Conservation (phyloP, 176 grass and related monocot genomes). For the Musa schizocarpa region DNA sequence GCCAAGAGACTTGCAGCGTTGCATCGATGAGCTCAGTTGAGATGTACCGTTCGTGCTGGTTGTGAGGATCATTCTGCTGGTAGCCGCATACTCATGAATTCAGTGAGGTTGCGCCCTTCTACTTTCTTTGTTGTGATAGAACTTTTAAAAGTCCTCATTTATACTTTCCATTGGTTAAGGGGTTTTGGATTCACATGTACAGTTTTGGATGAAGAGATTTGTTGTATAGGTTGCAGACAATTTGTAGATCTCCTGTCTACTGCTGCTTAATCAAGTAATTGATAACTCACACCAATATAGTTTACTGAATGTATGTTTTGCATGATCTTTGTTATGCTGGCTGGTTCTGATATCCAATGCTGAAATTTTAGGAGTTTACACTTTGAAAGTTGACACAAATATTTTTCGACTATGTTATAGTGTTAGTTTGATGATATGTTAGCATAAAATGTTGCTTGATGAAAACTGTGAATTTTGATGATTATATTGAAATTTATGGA, state of each 20-base stretch:
- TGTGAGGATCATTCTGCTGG: background rate
- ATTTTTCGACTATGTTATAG: too few relatives aligned
- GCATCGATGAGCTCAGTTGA: constrained; percentile 47
- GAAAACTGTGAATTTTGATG: too few relatives aligned
- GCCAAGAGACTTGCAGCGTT: constrained; percentile 63
- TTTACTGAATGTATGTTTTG: background rate
- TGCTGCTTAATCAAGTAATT: background rate
- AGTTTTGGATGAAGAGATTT: background rate
- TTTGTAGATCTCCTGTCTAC: background rate
- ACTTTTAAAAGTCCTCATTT: background rate
- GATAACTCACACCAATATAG: background rate
- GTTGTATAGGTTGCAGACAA: background rate
- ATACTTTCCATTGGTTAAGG: background rate
- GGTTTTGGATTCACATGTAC: constrained; percentile 1
- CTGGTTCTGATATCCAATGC: too few relatives aligned
- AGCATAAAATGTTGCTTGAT: too few relatives aligned
- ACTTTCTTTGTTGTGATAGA: background rate
- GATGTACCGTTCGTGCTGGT: background rate
- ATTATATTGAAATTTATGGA: too few relatives aligned
- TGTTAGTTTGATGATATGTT: too few relatives aligned
- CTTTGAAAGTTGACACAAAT: too few relatives aligned
- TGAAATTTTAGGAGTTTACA: too few relatives aligned
- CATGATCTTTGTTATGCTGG: background rate
- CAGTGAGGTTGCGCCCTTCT: background rate
- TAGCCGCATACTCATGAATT: background rate